Evolutionary conservation across 257 asterid species (phyloP), one percentile per base, ranked within the genome.

Genomic region (Knoxia roxburghii): DNA sequence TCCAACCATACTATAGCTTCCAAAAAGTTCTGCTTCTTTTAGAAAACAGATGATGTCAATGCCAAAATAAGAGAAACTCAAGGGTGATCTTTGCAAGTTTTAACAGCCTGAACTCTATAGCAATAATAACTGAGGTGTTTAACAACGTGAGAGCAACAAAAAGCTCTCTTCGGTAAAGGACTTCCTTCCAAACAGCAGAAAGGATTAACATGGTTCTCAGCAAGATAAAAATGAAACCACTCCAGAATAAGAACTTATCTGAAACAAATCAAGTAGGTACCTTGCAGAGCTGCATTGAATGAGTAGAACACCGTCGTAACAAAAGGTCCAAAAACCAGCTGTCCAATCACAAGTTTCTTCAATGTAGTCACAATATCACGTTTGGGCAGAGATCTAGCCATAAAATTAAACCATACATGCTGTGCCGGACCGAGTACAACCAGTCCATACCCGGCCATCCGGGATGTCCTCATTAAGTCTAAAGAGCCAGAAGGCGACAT

Each of bases 221-320:
- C 11, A 43, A 43, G 49, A 43, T 11, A n/a, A 13, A 43, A 43
- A 43, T 11, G 8, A 11, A 43, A 43, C 14, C 49, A 10, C 49
- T 48, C 10, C 21, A 6, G 23, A 4, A 48, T 3, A 48, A 48
- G 6, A 9, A 17, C 5, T 29, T 9, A 2, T 18, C 62, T 6
- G 40, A 74, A 71, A 39, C 37, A 65, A 46, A 41, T 9, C 41
- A 8, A 20, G n/a, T 50, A 35, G 30, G 30, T 78, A 89, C 98
- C 97, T 89, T 89, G 98, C 68, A 86, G 75, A 62, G 79, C 88
- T 9, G 98, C 97, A 72, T 89, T 92, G 77, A 67, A 92, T 68
- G 91, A 75, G 83, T 82, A 92, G 87, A 92, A 87, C 32, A 54
- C 37, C 3, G 86, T 78, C 78, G 84, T 84, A 68, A 86, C 77